Evolutionary conservation across 257 asterid genomes (phyloP).

Genomic region (Nicotiana paniculata): DNA sequence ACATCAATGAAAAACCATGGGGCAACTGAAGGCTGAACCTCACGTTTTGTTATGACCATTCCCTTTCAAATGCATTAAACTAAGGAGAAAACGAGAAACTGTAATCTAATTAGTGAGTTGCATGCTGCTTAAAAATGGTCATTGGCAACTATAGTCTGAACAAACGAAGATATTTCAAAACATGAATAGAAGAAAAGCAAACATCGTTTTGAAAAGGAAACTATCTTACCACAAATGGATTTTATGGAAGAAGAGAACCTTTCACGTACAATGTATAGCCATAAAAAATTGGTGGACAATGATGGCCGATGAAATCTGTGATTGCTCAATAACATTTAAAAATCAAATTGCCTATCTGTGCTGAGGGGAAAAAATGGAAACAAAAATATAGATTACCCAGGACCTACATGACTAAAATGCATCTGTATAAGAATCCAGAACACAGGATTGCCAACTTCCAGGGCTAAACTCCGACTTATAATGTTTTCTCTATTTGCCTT

Average conservation of each 20-base stretch:
- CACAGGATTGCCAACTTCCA: neutral
- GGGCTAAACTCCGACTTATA: neutral
- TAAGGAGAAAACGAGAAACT: too few relatives aligned
- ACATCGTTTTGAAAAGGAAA: neutral
- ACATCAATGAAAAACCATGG: too few relatives aligned
- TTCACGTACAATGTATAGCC: neutral
- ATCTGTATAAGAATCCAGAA: neutral
- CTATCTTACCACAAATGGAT: neutral
- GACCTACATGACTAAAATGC: neutral
- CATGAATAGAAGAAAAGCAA: neutral
- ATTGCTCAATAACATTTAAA: neutral
- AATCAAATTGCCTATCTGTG: neutral
- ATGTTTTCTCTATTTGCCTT: neutral
- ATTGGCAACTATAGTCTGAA: too few relatives aligned
- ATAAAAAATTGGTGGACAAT: neutral
- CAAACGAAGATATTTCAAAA: neutral
- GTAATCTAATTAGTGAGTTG: too few relatives aligned
- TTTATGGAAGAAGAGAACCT: neutral
- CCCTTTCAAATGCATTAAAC: too few relatives aligned
- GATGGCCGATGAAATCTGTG: neutral
- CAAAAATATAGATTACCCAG: neutral
- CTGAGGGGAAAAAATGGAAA: neutral
- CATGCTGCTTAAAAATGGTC: too few relatives aligned
- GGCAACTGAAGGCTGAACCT: too few relatives aligned
- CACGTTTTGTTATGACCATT: too few relatives aligned